phyloP scores from a whole-genome alignment of 805 yeast genomes.

The Debaryomyces castellii region DNA sequence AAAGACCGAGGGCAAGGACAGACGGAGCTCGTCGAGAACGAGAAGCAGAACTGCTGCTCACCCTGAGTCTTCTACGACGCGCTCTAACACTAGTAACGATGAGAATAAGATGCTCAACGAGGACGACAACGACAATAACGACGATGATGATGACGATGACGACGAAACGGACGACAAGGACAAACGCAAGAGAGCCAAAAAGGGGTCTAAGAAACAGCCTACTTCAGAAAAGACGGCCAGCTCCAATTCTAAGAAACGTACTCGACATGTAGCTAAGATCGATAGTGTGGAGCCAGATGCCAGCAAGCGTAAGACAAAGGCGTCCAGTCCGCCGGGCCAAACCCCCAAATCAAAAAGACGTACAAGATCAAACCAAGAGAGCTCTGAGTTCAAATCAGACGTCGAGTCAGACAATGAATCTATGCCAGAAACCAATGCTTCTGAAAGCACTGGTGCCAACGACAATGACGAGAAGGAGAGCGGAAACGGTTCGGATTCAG shows the following conservation, averaged over 20 bases:
- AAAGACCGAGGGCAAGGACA: not conserved
- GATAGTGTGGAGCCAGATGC: slow-evolving; percentile 9
- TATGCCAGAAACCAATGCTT: not conserved
- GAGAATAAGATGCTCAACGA: slow-evolving; percentile 6
- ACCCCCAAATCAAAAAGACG: slow-evolving; percentile 9
- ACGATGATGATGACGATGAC: slow-evolving; percentile 20
- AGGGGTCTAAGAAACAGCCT: slow-evolving; percentile 8
- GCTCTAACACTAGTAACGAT: slow-evolving; percentile 3
- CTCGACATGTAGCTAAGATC: slow-evolving; percentile 11
- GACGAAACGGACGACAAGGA: slow-evolving; percentile 18
- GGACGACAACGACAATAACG: slow-evolving; percentile 12
- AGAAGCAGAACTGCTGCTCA: slow-evolving; percentile 4
- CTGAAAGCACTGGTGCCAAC: not conserved
- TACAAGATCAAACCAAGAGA: slow-evolving; percentile 11
- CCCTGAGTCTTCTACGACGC: slow-evolving; percentile 5
- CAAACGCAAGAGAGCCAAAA: slow-evolving; percentile 6
- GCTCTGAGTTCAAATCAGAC: slow-evolving; percentile 7
- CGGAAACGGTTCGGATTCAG: not conserved
- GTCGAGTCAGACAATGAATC: slow-evolving; percentile 4
- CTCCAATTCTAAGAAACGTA: slow-evolving; percentile 13
- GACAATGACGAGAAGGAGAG: not conserved
- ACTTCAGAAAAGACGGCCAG: slow-evolving; percentile 3
- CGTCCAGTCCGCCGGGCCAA: slow-evolving; percentile 10
- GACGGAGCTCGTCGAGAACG: slow-evolving; percentile 3
- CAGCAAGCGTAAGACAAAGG: slow-evolving; percentile 10